Conservation (phyloP, 2,329 filamentous ascomycete species). For the Sporothrix luriei region DNA sequence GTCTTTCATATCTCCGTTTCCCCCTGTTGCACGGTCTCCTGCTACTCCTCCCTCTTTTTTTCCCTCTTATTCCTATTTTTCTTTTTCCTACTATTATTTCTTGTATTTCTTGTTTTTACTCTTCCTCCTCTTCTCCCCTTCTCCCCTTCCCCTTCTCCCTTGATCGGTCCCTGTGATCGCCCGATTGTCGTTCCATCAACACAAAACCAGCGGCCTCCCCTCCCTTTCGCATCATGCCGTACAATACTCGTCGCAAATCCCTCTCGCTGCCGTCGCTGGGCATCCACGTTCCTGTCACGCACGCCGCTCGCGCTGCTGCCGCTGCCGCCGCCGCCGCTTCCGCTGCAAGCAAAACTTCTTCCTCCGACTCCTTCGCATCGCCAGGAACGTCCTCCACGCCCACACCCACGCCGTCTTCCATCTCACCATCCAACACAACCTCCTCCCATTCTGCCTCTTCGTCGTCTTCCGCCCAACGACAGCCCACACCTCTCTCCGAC, state of each 20-base stretch:
- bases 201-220: neutral
- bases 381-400: constrained; percentile 25
- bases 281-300: constrained; percentile 76
- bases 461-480: neutral
- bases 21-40: constrained; percentile 3
- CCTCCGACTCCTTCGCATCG: constrained; percentile 39
- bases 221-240: constrained; percentile 65
- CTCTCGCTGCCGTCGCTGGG: constrained; percentile 89
- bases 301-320: constrained; percentile 55
- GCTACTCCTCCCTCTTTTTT: neutral
- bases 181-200: neutral
- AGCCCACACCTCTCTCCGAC: constrained; percentile 36
- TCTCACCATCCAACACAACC: neutral
- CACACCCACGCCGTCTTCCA: neutral
- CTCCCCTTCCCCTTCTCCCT: neutral
- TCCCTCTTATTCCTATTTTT: constrained; percentile 4
- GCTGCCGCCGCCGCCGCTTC: constrained; percentile 37
- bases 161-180: constrained; percentile 14
- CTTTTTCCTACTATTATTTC: constrained; percentile 6
- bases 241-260: constrained; percentile 96
- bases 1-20: constrained; percentile 17
- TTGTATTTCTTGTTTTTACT: too few relatives aligned
- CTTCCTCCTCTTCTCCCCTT: neutral
- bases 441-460: neutral
- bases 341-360: constrained; percentile 43